phyloP scores from a whole-genome alignment of 2,329 filamentous ascomycete genomes.

The Lecanoromycetidae sp. region DNA sequence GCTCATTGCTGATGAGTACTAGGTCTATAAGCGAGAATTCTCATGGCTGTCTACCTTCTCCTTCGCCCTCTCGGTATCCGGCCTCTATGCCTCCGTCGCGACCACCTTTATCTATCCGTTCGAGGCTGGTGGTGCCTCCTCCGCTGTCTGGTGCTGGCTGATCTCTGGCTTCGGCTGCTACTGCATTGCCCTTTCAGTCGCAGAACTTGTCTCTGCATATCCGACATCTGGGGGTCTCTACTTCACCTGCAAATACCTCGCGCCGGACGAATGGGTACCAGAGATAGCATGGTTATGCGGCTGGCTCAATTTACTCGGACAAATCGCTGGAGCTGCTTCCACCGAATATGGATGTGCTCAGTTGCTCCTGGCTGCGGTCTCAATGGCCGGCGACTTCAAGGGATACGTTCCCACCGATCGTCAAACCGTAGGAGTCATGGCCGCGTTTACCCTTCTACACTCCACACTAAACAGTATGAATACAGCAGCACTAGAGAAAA shows the following conservation, averaged over 20 bases:
- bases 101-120: slow-evolving; percentile 46
- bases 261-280: slow-evolving; percentile 37
- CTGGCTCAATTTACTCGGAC: slow-evolving; percentile 42
- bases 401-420: slow-evolving; percentile 35
- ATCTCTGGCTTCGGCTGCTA: slow-evolving; percentile 46
- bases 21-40: slow-evolving; percentile 48
- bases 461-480: slow-evolving; percentile 44
- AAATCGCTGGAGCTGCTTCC: slow-evolving; percentile 43
- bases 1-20: slow-evolving; percentile 1
- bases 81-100: slow-evolving; percentile 44
- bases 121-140: slow-evolving; percentile 40
- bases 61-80: slow-evolving; percentile 47
- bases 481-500: slow-evolving; percentile 47
- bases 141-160: slow-evolving; percentile 48
- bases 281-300: slow-evolving; percentile 40
- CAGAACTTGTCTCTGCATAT: slow-evolving; percentile 47
- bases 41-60: slow-evolving; percentile 47
- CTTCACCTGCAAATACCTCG: slow-evolving; percentile 45
- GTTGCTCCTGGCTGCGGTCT: slow-evolving; percentile 44
- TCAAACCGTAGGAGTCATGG: slow-evolving; percentile 45
- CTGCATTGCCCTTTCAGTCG: slow-evolving; percentile 43
- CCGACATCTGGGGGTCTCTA: slow-evolving; percentile 45
- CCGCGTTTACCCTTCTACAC: slow-evolving; percentile 39
- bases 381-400: slow-evolving; percentile 37
- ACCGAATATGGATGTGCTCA: slow-evolving; percentile 46